Base-by-base conservation (phyloP, 2,329 filamentous ascomycete genomes). In the Botrytis elliptica region DNA sequence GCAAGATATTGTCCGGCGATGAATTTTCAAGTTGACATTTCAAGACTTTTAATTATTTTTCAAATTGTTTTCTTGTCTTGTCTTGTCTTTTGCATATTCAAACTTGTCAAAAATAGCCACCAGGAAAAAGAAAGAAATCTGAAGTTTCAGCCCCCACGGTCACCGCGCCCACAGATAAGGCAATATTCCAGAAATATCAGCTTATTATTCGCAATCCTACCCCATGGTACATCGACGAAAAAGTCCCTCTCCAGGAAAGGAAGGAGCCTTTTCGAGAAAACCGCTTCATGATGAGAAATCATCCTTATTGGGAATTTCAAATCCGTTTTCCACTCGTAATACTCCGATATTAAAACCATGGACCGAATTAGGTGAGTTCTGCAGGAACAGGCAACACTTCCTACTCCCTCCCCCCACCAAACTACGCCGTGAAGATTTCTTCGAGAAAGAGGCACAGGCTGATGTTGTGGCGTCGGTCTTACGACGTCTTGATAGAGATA, bases 401-500 rank as follows among this genome's bases (percentile, higher is more conserved):
- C 38, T 20, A 4, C n/a, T 36, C 36, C 8, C 12, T 33, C 59
- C 64, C 60, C 18, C 44, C 42, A 52, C 10, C 52, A 29, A 64
- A 42, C 36, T 8, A 40, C 16, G 38, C 38, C 38, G 36, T 29
- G 46, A n/a, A 33, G 42, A 29, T 16, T 25, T 60, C 36, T 59
- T 42, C 49, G 38, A 40, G 46, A 65, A 29, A 60, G 52, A 62
- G 71, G 71, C 71, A 73, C 71, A 73, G 71, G 71, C 64, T 73
- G 71, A 73, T 73, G 25, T 25, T 62, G 55, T 55, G 60, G 70
- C 62, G 46, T 67, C n/a, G 36, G 49, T 72, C 63, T 72, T 62
- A 72, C 71, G 55, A 71, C 60, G 55, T 63, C 42, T 64, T 33
- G 38, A 63, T 71, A 78, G 75, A 77, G 70, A 73, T 75, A 25